phyloP scores from a whole-genome alignment of 768 basidiomycete genomes.

The Tremella mesenterica region DNA sequence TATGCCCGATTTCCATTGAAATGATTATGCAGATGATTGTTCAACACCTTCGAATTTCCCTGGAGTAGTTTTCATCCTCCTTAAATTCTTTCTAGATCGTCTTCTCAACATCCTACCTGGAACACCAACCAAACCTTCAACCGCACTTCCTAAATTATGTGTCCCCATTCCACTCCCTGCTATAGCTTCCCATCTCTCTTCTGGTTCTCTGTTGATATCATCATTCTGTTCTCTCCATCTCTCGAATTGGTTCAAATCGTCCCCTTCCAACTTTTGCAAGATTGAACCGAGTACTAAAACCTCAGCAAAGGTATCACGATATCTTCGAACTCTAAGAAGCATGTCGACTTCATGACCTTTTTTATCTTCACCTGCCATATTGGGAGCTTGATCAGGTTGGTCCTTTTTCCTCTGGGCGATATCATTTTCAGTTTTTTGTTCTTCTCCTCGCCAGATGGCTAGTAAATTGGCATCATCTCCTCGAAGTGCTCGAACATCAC shows the following conservation, averaged over 20 bases:
- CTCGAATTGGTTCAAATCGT: constrained; percentile 33
- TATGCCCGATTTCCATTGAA: too few relatives aligned
- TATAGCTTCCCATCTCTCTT: constrained; percentile 3
- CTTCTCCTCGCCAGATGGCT: constrained; percentile 25
- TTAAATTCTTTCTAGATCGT: too few relatives aligned
- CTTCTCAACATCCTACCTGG: too few relatives aligned
- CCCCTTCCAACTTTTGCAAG: constrained; percentile 37
- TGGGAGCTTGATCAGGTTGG: background rate
- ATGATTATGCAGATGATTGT: too few relatives aligned
- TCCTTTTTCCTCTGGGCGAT: background rate
- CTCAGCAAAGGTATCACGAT: constrained; percentile 40
- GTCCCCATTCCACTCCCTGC: too few relatives aligned
- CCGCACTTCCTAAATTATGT: too few relatives aligned
- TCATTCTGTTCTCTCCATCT: constrained; percentile 13
- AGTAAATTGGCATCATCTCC: constrained; percentile 27
- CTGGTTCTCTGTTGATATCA: background rate
- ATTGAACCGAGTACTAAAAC: constrained; percentile 34
- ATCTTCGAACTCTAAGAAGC: constrained; percentile 14
- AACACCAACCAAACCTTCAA: too few relatives aligned
- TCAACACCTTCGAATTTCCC: too few relatives aligned
- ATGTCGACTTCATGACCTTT: too few relatives aligned
- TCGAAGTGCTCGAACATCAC: constrained; percentile 34
- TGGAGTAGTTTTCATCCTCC: too few relatives aligned
- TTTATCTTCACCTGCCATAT: background rate
- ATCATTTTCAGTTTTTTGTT: constrained; percentile 7